phyloP scores from a whole-genome alignment of 306 rosid species.

The Vigna radiata region DNA sequence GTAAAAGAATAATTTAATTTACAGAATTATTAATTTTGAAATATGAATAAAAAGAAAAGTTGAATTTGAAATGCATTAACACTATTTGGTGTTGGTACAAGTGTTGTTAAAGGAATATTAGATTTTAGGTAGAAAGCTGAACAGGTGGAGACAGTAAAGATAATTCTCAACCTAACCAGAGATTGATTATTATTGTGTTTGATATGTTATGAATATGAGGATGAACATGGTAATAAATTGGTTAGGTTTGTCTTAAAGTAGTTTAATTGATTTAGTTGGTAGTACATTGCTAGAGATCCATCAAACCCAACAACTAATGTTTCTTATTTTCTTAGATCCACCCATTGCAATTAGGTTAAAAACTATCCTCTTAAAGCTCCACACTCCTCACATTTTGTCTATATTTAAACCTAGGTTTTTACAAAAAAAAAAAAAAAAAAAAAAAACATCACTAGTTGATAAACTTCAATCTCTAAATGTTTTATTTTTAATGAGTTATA shows the following conservation, averaged over 20 bases:
- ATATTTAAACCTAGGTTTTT: not conserved
- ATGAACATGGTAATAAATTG: not conserved
- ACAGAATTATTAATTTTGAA: not conserved
- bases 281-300: not conserved
- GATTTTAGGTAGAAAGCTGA: not conserved
- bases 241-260: constrained; percentile 24
- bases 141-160: constrained; percentile 5
- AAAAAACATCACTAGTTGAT: not conserved
- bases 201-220: constrained; percentile 1
- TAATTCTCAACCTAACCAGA: constrained; percentile 31
- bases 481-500: not conserved
- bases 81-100: not conserved
- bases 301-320: constrained; percentile 3
- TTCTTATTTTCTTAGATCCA: not conserved
- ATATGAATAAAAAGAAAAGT: not conserved
- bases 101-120: constrained; percentile 8
- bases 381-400: not conserved
- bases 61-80: not conserved
- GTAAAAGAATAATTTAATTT: not conserved
- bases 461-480: not conserved
- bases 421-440: no score
- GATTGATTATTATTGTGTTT: constrained; percentile 4
- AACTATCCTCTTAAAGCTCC: not conserved
- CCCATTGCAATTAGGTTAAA: not conserved
- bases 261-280: constrained; percentile 19